phyloP scores from a whole-genome alignment of 129 eudicot species.

The Gnaphalium uliginosum region DNA sequence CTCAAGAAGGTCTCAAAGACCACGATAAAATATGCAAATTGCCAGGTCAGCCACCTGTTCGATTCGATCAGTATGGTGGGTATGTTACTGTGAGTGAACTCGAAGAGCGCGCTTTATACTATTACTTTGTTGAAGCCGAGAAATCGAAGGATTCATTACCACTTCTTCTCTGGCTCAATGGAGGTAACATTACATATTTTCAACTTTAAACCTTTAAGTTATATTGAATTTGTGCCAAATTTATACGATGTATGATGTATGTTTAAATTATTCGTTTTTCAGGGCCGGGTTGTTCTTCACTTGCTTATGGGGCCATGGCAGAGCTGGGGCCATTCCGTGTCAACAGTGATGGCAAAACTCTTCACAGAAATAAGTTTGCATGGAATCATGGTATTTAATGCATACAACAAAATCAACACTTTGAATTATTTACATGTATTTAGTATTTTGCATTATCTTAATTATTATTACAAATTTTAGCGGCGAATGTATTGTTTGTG shows the following conservation, averaged over 20 bases:
- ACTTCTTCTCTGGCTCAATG: conserved; percentile 96
- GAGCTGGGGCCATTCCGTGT: conserved; percentile 24
- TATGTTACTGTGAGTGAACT: conserved; percentile 60
- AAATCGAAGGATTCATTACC: conserved; percentile 43
- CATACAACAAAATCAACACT: background rate
- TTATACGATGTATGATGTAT: background rate
- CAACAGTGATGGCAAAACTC: conserved; percentile 18
- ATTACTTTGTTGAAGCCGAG: conserved; percentile 78
- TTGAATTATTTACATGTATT: background rate
- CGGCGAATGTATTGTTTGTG: conserved; percentile 75
- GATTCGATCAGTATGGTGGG: conserved; percentile 74
- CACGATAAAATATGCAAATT: conserved; percentile 55
- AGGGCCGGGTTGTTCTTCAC: conserved; percentile 26
- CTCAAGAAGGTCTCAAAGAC: conserved; percentile 50
- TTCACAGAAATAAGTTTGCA: conserved; percentile 34
- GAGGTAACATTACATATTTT: conserved; percentile 52
- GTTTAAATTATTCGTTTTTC: background rate
- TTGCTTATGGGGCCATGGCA: conserved; percentile 23
- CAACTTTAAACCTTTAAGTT: no score
- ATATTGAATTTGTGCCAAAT: background rate
- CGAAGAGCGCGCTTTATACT: conserved; percentile 66
- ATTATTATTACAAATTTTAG: conserved; percentile 23
- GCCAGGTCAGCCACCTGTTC: conserved; percentile 75
- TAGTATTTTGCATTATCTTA: background rate
- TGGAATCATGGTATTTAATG: conserved; percentile 57